phyloP scores from a whole-genome alignment of 2,329 filamentous ascomycete species.

The Nigrospora osmanthi region DNA sequence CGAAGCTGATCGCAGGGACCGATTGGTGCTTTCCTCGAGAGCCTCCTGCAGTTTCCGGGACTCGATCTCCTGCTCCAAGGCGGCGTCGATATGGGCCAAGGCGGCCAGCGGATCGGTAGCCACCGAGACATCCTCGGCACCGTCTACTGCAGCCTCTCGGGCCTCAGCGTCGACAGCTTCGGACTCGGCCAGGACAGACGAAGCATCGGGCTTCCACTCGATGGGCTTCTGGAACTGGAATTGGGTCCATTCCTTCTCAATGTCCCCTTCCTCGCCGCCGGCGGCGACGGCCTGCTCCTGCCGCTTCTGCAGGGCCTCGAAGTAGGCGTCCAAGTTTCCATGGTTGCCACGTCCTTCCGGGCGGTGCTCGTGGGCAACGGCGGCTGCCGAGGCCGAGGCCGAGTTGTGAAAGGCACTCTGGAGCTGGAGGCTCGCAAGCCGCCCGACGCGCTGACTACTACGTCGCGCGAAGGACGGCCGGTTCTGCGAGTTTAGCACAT shows the following conservation, averaged over 20 bases:
- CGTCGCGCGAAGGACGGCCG: conserved; percentile 54
- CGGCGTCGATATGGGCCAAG: conserved; percentile 77
- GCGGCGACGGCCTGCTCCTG: conserved; percentile 39
- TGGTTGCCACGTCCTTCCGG: conserved; percentile 42
- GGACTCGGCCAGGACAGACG: conserved; percentile 46
- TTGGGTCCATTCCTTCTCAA: conserved; percentile 81
- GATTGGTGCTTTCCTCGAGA: conserved; percentile 25
- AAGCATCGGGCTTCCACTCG: conserved; percentile 69
- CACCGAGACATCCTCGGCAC: conserved; percentile 26
- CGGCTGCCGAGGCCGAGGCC: conserved; percentile 39
- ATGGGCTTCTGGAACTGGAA: conserved; percentile 84
- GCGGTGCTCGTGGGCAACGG: conserved; percentile 46
- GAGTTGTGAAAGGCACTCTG: conserved; percentile 68
- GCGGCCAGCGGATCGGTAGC: conserved; percentile 46
- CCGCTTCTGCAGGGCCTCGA: conserved; percentile 76
- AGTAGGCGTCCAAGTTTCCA: conserved; percentile 79
- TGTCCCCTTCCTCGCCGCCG: conserved; percentile 32
- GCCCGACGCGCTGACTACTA: conserved; percentile 45
- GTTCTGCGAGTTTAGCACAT: conserved; percentile 68
- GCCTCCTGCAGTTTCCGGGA: conserved; percentile 37
- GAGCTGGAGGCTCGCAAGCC: conserved; percentile 56
- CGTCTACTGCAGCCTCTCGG: conserved; percentile 16
- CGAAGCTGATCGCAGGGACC: conserved; percentile 26
- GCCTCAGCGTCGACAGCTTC: conserved; percentile 42
- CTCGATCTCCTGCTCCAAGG: conserved; percentile 71